Evolutionary conservation across 257 asterid species (phyloP).

Genomic region (Leonotis leonurus): DNA sequence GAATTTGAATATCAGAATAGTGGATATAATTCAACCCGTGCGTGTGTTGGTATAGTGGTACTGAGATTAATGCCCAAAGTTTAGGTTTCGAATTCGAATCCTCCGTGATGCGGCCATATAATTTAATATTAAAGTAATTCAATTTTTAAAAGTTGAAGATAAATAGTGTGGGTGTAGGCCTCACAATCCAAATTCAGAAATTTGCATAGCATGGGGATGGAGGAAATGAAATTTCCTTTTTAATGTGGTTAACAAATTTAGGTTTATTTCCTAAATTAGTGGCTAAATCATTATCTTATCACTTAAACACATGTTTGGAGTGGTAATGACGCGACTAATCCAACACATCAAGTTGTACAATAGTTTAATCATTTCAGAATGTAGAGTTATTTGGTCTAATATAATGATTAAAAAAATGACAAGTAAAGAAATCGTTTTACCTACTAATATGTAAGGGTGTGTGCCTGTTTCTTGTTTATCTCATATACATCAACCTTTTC

Average conservation of each 20-base stretch:
- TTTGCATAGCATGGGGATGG: neutral
- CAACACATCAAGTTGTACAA: too few species aligned
- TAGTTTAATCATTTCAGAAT: too few species aligned
- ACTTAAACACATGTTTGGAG: neutral
- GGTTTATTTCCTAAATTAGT: neutral
- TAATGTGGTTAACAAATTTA: neutral
- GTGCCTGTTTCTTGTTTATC: neutral
- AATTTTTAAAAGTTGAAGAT: neutral
- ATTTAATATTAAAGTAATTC: too few species aligned
- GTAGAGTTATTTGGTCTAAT: too few species aligned
- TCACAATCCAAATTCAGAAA: neutral
- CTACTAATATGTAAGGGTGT: neutral
- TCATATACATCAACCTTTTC: too few species aligned
- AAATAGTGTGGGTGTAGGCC: constrained; percentile 1
- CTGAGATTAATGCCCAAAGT: too few species aligned
- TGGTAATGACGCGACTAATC: neutral
- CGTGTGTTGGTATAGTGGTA: too few species aligned
- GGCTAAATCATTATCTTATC: neutral
- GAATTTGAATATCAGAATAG: too few species aligned
- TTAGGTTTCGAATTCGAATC: too few species aligned
- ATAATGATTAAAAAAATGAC: too few species aligned
- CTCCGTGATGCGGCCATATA: too few species aligned
- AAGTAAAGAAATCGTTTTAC: neutral
- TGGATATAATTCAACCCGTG: too few species aligned
- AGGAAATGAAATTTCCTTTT: neutral